These are phyloP conservation scores for Colletotrichum limetticola DNA, from an alignment of 2,329 filamentous ascomycete species.

Conservation along the genomic window DNA sequence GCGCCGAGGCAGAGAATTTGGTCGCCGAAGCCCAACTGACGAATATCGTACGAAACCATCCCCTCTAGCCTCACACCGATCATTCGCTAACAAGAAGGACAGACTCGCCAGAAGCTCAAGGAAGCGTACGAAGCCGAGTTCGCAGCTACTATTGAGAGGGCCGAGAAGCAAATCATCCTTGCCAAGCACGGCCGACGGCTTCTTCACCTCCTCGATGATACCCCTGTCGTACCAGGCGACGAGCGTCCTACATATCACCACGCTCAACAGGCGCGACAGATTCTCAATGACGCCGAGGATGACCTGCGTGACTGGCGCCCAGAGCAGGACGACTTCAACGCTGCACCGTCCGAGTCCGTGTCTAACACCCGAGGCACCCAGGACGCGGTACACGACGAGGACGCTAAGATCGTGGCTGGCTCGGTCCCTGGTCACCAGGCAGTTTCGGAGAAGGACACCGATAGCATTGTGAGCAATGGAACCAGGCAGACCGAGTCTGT, in stretches of 20 bases:
- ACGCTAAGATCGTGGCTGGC: conserved; percentile 18
- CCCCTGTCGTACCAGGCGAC: conserved; percentile 89
- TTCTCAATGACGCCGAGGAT: conserved; percentile 92
- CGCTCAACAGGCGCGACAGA: conserved; percentile 76
- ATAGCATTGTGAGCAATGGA: conserved; percentile 1
- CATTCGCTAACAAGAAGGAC: not conserved
- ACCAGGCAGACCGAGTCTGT: conserved; percentile 21
- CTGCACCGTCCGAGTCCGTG: conserved; percentile 8
- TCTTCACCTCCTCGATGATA: conserved; percentile 87
- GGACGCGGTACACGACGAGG: conserved; percentile 18
- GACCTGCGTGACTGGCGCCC: conserved; percentile 82
- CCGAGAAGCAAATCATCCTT: conserved; percentile 95
- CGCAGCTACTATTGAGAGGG: conserved; percentile 90
- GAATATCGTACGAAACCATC: conserved; percentile 78
- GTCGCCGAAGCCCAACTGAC: conserved; percentile 97
- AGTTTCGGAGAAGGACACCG: not conserved
- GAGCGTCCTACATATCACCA: conserved; percentile 74
- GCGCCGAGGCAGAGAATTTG: conserved; percentile 94
- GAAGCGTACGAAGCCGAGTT: conserved; percentile 93
- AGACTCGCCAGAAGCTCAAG: conserved; percentile 97
- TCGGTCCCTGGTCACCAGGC: conserved; percentile 2
- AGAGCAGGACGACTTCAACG: conserved; percentile 48
- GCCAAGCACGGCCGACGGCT: conserved; percentile 90
- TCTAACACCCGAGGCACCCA: conserved; percentile 20
- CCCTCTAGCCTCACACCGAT: not conserved